A percentile compares a stretch with the other conserved stretches of the same genome.
Evolutionary conservation across 1,284 basidiomycete species (phyloP).

Genomic region (Heterobasidion parviporum): DNA sequence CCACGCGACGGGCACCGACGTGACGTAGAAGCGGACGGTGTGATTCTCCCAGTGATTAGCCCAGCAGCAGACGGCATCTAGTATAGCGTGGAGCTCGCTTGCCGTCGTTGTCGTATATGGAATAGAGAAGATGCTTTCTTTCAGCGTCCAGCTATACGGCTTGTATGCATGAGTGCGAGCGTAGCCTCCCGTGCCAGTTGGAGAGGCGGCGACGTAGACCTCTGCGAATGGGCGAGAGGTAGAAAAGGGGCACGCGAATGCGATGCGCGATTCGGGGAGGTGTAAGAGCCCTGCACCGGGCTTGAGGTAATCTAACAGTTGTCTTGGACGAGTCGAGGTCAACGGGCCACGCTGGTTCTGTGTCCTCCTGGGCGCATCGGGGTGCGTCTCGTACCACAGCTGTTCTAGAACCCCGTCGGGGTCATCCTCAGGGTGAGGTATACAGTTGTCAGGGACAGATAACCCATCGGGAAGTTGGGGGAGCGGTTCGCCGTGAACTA

Average conservation of each 20-base stretch:
- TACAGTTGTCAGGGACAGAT: not conserved
- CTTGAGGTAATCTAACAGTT: no score
- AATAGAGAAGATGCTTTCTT: not conserved
- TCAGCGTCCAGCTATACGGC: not conserved
- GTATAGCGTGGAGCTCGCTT: slow-evolving; percentile 9
- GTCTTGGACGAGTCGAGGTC: no score
- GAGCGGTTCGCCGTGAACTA: not conserved
- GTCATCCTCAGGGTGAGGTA: slow-evolving; percentile 1
- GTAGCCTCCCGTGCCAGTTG: no score
- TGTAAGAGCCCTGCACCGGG: no score
- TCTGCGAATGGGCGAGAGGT: no score
- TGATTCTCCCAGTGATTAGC: slow-evolving; percentile 8
- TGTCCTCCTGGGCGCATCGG: not conserved
- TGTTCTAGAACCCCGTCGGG: not conserved
- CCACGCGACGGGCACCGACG: slow-evolving; percentile 9
- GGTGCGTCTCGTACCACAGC: not conserved
- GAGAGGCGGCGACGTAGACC: no score
- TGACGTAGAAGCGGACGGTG: slow-evolving; percentile 7
- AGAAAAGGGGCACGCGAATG: no score
- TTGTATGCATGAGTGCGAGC: not conserved
- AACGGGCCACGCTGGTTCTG: no score
- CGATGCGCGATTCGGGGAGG: no score
- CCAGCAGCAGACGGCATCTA: slow-evolving; percentile 14
- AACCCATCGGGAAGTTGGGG: not conserved
- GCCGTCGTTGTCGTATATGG: not conserved